Evolutionary conservation across 2,329 filamentous ascomycete genomes (phyloP), one percentile per base, ranked within the genome.

Genomic region (Chrysoporthe deuterocubensis): DNA sequence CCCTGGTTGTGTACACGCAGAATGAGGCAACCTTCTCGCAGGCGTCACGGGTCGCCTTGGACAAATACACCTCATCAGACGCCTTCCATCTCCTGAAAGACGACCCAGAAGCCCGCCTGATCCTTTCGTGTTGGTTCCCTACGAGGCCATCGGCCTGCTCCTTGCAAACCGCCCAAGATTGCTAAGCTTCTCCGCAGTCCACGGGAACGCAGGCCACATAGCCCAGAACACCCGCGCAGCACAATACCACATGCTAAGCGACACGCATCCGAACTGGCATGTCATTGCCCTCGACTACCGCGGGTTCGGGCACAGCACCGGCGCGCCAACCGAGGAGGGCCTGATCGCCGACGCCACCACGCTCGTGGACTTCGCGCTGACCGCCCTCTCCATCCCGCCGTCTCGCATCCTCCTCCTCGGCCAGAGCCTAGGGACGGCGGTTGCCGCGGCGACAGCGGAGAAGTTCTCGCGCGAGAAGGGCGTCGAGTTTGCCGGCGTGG

Each of bases 271-370:
- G 21, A 86, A 85, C 0, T 89, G 94, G 65, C 94, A 97, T 75
- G 87, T 97, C 57, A 83, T 97, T n/a, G 88, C 93, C 50, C 89
- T 97, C 73, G 94, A 97, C 81, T 97, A 97, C 79, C 91, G 94
- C 21, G 94, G 94, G 7, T 97, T 93, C 73, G 94, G 94, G 0
- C 85, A 87, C 50, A 96, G 92, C 9, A 92, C 90, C 0, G 93
- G 95, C n/a, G 81, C 79, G 4, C 95, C 95, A 0, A 90, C 89
- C 0, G 95, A 98, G 80, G 81, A 85, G 46, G 95, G 95, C 0
- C 81, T 98, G 8, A 92, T 97, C 66, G 87, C 87, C 4, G 95
- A 98, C 76, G 93, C 90, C 18, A 83, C 91, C 3, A 84, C 93
- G 0, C 81, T 93, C 3, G 83, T 96, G 3, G 85, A 93, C 69